phyloP scores from a whole-genome alignment of 345 rosid species.

The Lumnitzera racemosa region DNA sequence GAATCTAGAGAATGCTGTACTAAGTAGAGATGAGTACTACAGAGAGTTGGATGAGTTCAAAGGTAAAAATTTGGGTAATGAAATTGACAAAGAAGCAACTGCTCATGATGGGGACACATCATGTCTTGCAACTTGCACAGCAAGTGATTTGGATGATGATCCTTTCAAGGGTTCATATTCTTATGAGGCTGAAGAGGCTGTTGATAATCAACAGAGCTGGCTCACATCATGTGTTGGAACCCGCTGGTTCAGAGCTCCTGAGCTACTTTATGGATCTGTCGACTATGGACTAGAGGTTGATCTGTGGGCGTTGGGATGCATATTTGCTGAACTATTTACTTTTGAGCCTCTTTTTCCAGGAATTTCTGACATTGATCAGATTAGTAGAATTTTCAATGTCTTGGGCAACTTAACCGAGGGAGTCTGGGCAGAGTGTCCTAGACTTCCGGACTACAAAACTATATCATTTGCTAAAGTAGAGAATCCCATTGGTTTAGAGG shows the following conservation, averaged over 20 bases:
- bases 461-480: constrained; percentile 75
- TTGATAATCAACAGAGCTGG: constrained; percentile 33
- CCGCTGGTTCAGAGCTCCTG: constrained; percentile 96
- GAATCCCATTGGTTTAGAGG: constrained; percentile 55
- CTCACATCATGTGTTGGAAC: constrained; percentile 94
- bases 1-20: constrained; percentile 20
- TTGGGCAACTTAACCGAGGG: constrained; percentile 76
- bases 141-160: constrained; percentile 71
- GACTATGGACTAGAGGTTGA: constrained; percentile 77
- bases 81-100: constrained; percentile 53
- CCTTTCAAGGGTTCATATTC: constrained; percentile 41
- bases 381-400: constrained; percentile 53
- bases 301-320: constrained; percentile 89
- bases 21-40: constrained; percentile 44
- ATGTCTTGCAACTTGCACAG: constrained; percentile 88
- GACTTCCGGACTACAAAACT: constrained; percentile 73
- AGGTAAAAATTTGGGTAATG: constrained; percentile 37
- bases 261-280: constrained; percentile 82
- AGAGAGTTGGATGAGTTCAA: constrained; percentile 46
- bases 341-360: constrained; percentile 86
- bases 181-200: constrained; percentile 53
- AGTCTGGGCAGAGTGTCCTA: constrained; percentile 63
- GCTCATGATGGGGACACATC: constrained; percentile 58
- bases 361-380: constrained; percentile 82
- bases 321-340: constrained; percentile 70